A percentile compares a stretch with the other conserved stretches of the same genome.
Conservation (phyloP, 192 early-diverging fungal species). For the Umbelopsis sp. region DNA sequence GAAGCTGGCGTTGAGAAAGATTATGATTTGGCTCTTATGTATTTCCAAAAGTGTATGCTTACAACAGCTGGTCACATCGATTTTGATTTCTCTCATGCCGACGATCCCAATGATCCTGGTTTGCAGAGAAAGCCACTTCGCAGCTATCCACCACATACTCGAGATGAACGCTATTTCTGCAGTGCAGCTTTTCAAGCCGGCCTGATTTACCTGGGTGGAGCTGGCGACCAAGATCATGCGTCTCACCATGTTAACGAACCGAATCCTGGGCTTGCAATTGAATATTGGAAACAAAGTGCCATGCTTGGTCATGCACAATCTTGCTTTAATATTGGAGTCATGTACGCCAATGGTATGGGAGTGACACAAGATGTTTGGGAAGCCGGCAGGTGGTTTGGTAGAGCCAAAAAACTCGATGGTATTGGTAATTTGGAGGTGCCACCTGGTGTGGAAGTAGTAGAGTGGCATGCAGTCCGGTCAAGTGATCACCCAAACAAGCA, state of each 20-base stretch:
- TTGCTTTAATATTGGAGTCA: conserved; percentile 40
- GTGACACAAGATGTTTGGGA: conserved; percentile 30
- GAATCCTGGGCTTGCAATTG: conserved; percentile 32
- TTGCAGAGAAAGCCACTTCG: conserved; percentile 26
- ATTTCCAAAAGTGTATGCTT: conserved; percentile 40
- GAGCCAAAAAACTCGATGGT: conserved; percentile 38
- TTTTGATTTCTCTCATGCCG: conserved; percentile 29
- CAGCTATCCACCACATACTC: conserved; percentile 33
- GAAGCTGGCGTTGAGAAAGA: conserved; percentile 38
- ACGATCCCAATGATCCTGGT: conserved; percentile 11
- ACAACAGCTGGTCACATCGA: conserved; percentile 38
- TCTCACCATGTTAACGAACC: conserved; percentile 19
- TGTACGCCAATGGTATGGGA: conserved; percentile 40
- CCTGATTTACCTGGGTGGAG: conserved; percentile 40
- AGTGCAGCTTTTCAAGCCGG: conserved; percentile 43
- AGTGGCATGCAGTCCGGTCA: conserved; percentile 31
- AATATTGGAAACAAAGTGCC: conserved; percentile 42
- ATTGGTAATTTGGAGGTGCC: conserved; percentile 33
- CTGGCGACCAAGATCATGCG: conserved; percentile 31
- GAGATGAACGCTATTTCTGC: conserved; percentile 39
- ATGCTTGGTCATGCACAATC: conserved; percentile 43
- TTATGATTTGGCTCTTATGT: conserved; percentile 33
- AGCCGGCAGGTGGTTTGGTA: conserved; percentile 41
- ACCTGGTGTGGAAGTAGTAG: conserved; percentile 27
- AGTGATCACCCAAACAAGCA: conserved; percentile 12